Conservation (phyloP, 345 rosid genomes). For the Clausena lansium region DNA sequence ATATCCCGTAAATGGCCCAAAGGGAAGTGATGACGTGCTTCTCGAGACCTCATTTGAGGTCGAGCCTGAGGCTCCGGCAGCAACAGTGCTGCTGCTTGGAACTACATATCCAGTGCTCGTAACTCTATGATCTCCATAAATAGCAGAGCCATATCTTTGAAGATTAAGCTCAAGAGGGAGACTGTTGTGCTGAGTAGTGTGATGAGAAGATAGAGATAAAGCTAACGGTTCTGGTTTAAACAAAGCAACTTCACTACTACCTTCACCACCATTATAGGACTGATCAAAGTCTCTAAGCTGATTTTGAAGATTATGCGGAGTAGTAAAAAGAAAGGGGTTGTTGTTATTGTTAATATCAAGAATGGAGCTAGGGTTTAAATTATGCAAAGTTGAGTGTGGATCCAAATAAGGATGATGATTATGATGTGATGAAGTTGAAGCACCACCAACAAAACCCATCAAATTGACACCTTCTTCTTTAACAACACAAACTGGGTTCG, state of each 20-base stretch:
- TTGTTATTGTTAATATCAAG: conserved; percentile 25
- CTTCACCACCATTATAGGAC: conserved; percentile 28
- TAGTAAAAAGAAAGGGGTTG: conserved; percentile 44
- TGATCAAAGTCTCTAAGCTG: conserved; percentile 42
- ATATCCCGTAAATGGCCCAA: conserved; percentile 80
- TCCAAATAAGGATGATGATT: conserved; percentile 43
- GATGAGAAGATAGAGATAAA: conserved; percentile 65
- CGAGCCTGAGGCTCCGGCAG: conserved; percentile 26
- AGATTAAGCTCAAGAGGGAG: conserved; percentile 51
- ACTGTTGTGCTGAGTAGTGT: conserved; percentile 32
- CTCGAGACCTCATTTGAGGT: conserved; percentile 45
- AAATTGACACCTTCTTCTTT: conserved; percentile 48
- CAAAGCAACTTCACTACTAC: conserved; percentile 38
- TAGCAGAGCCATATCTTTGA: conserved; percentile 40
- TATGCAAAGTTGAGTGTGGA: conserved; percentile 41
- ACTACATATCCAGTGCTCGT: conserved; percentile 29
- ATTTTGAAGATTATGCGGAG: conserved; percentile 45
- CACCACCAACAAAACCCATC: conserved; percentile 44
- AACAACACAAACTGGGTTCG: conserved; percentile 24
- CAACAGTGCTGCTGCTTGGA: conserved; percentile 27
- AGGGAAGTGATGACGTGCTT: conserved; percentile 43
- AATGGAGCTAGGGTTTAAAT: conserved; percentile 48
- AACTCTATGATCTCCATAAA: conserved; percentile 21
- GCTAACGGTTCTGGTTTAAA: conserved; percentile 59
- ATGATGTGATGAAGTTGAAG: conserved; percentile 25